Percentiles rank a stretch among this genome's conserved stretches.
Evolutionary conservation across 768 basidiomycete genomes (phyloP).

Genomic region (Lentinula edodes): DNA sequence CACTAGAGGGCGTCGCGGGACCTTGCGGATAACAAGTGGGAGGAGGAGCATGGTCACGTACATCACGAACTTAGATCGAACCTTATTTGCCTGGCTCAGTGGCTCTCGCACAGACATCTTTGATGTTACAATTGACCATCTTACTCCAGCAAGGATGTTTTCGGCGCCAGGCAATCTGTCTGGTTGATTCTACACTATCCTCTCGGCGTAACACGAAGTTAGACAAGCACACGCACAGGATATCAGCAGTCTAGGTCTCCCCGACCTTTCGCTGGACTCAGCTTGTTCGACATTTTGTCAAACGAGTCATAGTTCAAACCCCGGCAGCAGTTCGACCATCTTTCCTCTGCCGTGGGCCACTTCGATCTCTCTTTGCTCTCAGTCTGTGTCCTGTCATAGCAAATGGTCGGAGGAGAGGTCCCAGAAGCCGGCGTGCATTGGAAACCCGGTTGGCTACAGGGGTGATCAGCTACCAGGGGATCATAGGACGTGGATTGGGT

Average conservation of each 20-base stretch:
- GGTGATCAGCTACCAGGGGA: not conserved
- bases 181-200: not conserved
- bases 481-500: not conserved
- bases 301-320: not conserved
- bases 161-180: not conserved
- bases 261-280: conserved; percentile 3
- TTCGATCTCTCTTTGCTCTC: not conserved
- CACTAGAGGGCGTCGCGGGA: conserved; percentile 5
- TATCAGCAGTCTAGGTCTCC: not conserved
- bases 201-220: not conserved
- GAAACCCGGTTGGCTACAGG: conserved; percentile 4
- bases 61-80: not conserved
- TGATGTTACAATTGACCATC: not conserved
- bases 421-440: conserved; percentile 2
- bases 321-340: conserved; percentile 5
- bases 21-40: not conserved
- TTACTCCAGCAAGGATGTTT: not conserved
- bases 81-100: not conserved
- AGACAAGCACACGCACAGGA: conserved; percentile 3
- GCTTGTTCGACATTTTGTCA: not conserved
- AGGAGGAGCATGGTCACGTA: conserved; percentile 6
- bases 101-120: not conserved
- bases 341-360: conserved; percentile 6
- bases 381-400: not conserved
- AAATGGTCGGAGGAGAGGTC: conserved; percentile 5